Conservation (phyloP, 2,329 filamentous ascomycete genomes). For the Macrophomina pseudophaseolina region DNA sequence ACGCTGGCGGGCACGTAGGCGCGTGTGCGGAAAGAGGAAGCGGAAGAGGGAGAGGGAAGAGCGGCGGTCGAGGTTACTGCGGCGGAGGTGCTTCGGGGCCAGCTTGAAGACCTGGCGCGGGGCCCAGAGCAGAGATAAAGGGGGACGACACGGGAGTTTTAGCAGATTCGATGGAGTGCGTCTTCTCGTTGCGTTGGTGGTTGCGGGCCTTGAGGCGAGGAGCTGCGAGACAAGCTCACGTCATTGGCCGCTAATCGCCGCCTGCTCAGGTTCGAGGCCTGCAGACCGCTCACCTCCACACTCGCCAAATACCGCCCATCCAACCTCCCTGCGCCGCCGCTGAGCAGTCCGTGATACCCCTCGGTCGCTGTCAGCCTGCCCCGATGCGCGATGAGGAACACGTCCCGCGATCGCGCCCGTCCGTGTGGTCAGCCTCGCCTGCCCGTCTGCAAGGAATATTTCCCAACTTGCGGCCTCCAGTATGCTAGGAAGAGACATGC, state of each 20-base stretch:
- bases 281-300: constrained; percentile 4
- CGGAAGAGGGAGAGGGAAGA: constrained; percentile 56
- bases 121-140: constrained; percentile 13
- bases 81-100: constrained; percentile 38
- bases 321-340: constrained; percentile 1
- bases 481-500: constrained; percentile 1
- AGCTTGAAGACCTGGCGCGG: constrained; percentile 18
- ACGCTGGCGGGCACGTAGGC: constrained; percentile 67
- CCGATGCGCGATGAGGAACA: neutral
- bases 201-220: constrained; percentile 20
- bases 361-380: neutral
- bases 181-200: neutral
- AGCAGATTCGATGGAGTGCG: neutral
- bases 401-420: neutral
- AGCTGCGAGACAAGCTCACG: constrained; percentile 16
- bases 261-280: constrained; percentile 7
- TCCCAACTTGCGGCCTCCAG: neutral
- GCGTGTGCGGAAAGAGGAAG: constrained; percentile 71
- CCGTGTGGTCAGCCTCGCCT: neutral
- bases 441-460: constrained; percentile 12
- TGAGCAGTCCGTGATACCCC: constrained; percentile 6
- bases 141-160: neutral
- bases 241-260: constrained; percentile 11
- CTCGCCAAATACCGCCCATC: neutral
- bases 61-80: constrained; percentile 39